These are phyloP conservation scores for Diddensiella transvaalensis DNA, from an alignment of 805 yeast genomes.

Conservation along the genomic window DNA sequence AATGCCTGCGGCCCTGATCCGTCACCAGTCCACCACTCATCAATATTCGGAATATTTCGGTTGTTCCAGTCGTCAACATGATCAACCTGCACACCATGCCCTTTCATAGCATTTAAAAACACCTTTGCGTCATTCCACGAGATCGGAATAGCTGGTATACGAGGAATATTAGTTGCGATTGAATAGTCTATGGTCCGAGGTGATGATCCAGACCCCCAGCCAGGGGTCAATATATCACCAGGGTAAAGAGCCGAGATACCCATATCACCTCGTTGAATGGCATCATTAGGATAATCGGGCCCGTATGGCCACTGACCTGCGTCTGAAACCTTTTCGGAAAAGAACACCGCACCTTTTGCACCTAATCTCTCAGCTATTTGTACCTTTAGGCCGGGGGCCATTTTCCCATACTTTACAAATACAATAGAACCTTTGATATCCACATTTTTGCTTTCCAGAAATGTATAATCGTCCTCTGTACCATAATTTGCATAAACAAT, in stretches of 20 bases:
- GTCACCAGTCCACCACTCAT: constrained; percentile 47
- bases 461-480: constrained; percentile 47
- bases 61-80: constrained; percentile 33
- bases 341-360: constrained; percentile 65
- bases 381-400: constrained; percentile 51
- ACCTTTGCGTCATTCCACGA: constrained; percentile 65
- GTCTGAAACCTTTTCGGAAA: constrained; percentile 39
- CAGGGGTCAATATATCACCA: constrained; percentile 81
- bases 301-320: constrained; percentile 31
- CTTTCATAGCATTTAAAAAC: constrained; percentile 38
- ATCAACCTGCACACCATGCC: constrained; percentile 37
- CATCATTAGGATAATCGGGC: constrained; percentile 38
- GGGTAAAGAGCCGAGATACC: constrained; percentile 43
- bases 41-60: constrained; percentile 30
- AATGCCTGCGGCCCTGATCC: constrained; percentile 24
- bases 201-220: constrained; percentile 52
- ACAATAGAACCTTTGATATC: constrained; percentile 50
- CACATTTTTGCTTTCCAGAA: constrained; percentile 38
- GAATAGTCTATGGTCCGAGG: constrained; percentile 42
- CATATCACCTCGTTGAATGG: constrained; percentile 45
- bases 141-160: constrained; percentile 73
- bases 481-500: constrained; percentile 71
- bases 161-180: constrained; percentile 56
- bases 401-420: constrained; percentile 51
- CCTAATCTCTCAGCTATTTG: constrained; percentile 53